Percentiles rank a stretch among this genome's conserved stretches.
Conservation (phyloP, 306 rosid species). For the Urtica urens region DNA sequence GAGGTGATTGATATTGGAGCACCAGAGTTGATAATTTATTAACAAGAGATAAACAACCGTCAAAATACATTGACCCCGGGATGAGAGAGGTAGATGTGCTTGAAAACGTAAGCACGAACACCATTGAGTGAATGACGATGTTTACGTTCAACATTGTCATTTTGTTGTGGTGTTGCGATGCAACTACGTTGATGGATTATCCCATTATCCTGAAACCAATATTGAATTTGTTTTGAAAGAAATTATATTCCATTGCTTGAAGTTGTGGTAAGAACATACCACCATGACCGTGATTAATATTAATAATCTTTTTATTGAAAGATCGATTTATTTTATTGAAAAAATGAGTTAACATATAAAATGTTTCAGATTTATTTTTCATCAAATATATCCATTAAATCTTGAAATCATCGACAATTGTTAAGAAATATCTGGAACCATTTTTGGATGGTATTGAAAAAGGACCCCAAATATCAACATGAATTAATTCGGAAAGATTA, state of each 20-base stretch:
- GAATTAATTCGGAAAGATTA: too few species aligned
- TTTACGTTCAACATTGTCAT: slow-evolving; percentile 1
- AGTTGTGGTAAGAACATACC: not conserved
- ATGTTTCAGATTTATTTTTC: not conserved
- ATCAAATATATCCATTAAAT: not conserved
- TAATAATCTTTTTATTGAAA: not conserved
- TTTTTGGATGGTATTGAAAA: too few species aligned
- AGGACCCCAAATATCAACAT: too few species aligned
- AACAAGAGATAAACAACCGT: not conserved
- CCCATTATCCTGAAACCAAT: not conserved
- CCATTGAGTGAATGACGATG: not conserved
- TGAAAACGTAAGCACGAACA: slow-evolving; percentile 1
- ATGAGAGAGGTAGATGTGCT: not conserved
- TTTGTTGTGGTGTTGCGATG: slow-evolving; percentile 1
- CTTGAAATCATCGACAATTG: slow-evolving; percentile 6
- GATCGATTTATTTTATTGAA: not conserved
- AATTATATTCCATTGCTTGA: not conserved
- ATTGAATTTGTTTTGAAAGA: not conserved
- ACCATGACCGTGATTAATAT: not conserved
- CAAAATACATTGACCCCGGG: not conserved
- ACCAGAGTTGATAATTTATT: not conserved
- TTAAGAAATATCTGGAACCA: not conserved
- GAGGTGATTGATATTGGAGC: slow-evolving; percentile 1
- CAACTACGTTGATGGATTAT: not conserved
- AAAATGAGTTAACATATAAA: not conserved